Base-by-base conservation (phyloP, 306 rosid genomes). In the Purshia tridentata region DNA sequence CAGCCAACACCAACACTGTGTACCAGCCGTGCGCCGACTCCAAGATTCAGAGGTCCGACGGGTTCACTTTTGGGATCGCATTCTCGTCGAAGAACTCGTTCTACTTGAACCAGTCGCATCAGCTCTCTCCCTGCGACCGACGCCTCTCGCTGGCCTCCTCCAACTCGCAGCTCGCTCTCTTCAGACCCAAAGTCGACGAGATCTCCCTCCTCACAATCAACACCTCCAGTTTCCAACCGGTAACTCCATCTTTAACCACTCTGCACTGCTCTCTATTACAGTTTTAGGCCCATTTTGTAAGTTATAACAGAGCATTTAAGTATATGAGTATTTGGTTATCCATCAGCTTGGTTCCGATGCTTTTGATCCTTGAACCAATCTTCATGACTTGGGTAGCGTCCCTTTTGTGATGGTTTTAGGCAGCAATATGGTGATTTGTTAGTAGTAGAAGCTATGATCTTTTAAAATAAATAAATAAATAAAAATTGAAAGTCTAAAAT, bases 61-160 rank as follows among this genome's bases (percentile, higher is more conserved):
- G 91, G 13, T 89, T 86, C 84, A 81, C 91, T 47, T 89, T 89
- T 42, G 95, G 89, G 73, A 80, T 89, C 48, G 95, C 91, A 16
- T 83, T 89, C 80, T 67, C 88, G 42, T 79, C 88, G 11, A 87
- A 56, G 58, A 80, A 74, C 12, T 79, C 84, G 2, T 89, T 89
- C 78, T 83, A 77, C 78, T 70, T 16, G 70, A 79, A 89, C 64
- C 83, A 67, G 12, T 83, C 91, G 8, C 91, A 79, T 40, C 91
- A 85, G 78, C 89, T 89, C 65, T 85, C 95, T n/a, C 95, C 95
- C 2, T 89, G 95, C 62, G 95, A 89, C 70, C 82, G 78, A 5
- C 86, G 90, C 35, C 91, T 89, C 66, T 70, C 89, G 72, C 83
- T 89, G 29, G n/a, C 88, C 1, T 73, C 95, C 12, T 55, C 76